Evolutionary conservation across 2,329 filamentous ascomycete species (phyloP).

Genomic region (Nemania sp.): DNA sequence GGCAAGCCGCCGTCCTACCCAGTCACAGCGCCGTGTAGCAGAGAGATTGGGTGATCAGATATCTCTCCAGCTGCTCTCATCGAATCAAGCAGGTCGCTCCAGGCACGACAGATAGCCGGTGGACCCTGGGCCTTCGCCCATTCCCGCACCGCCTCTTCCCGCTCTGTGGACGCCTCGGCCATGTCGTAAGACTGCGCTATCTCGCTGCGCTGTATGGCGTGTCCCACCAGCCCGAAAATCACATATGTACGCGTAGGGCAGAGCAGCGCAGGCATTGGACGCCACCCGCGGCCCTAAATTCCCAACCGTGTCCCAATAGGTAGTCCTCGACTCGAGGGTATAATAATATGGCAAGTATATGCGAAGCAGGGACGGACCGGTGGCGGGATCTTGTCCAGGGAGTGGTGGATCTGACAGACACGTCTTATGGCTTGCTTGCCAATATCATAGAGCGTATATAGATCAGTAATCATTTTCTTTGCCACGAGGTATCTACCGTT

Average conservation of each 20-base stretch:
- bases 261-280: slow-evolving; percentile 5
- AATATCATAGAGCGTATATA: too few species aligned
- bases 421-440: too few species aligned
- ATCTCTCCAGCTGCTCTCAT: too few species aligned
- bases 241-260: not conserved
- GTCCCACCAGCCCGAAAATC: not conserved
- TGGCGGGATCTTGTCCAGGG: not conserved
- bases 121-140: not conserved
- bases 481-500: too few species aligned
- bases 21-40: too few species aligned
- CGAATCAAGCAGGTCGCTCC: not conserved
- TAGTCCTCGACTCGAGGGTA: not conserved
- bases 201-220: not conserved
- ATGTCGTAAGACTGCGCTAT: not conserved
- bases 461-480: too few species aligned
- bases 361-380: slow-evolving; percentile 10
- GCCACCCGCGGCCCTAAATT: not conserved
- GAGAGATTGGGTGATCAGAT: too few species aligned
- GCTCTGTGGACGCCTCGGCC: not conserved
- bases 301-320: not conserved
- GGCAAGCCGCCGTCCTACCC: too few species aligned
- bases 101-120: not conserved
- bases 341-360: not conserved
- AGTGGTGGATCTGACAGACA: slow-evolving; percentile 1
- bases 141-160: not conserved